Percentiles rank a stretch among this genome's conserved stretches.
Evolutionary conservation across 2,329 filamentous ascomycete species (phyloP).

Genomic region (Metarhizium brunneum): DNA sequence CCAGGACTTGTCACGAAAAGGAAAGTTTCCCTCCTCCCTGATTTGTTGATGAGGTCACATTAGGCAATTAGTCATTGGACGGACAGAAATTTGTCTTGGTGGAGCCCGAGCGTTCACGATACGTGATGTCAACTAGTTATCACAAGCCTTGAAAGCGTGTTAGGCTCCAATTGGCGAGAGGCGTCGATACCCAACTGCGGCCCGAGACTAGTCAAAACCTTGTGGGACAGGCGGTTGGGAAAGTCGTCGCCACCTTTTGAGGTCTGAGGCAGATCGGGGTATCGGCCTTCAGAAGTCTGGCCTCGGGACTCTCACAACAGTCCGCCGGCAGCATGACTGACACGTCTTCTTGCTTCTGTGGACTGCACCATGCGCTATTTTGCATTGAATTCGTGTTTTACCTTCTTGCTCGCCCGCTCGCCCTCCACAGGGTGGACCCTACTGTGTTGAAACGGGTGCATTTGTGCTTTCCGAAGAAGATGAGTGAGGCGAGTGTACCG

Average conservation of each 20-base stretch:
- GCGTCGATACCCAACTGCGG: conserved; percentile 30
- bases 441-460: not conserved
- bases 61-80: not conserved
- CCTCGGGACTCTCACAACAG: not conserved
- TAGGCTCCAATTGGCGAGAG: conserved; percentile 26
- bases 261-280: not conserved
- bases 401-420: not conserved
- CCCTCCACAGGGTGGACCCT: not conserved
- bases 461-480: not conserved
- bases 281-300: not conserved
- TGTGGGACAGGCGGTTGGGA: not conserved
- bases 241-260: not conserved
- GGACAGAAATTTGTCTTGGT: not conserved
- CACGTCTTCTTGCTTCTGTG: conserved; percentile 4
- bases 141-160: conserved; percentile 13
- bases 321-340: not conserved
- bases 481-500: not conserved
- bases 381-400: not conserved
- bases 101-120: not conserved
- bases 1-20: not conserved
- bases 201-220: conserved; percentile 8
- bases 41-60: not conserved
- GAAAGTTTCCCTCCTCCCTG: not conserved
- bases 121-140: not conserved
- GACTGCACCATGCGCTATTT: not conserved